Percentiles rank a stretch among this genome's conserved stretches.
Evolutionary conservation across 108 stramenopile species (phyloP).

Genomic region (Cylindrotheca fusiformis): DNA sequence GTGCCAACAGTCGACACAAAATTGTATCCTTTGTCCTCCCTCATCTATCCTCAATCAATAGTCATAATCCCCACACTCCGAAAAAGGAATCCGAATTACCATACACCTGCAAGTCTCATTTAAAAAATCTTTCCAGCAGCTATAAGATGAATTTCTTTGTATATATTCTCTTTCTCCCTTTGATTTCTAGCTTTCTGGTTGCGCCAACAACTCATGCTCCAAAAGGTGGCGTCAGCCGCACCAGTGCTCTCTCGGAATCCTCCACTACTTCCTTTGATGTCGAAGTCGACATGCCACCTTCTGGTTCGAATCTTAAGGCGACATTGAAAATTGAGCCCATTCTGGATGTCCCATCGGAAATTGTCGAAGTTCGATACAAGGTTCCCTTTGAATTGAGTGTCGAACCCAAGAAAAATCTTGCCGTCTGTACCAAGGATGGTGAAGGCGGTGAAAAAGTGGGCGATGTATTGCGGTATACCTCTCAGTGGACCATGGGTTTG

Average conservation of each 20-base stretch:
- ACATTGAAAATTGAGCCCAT: conserved; percentile 57
- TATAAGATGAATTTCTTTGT: not conserved
- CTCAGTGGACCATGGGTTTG: conserved; percentile 78
- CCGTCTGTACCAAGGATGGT: conserved; percentile 71
- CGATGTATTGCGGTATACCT: conserved; percentile 71
- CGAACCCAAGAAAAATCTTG: conserved; percentile 57
- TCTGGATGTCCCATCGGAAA: conserved; percentile 56
- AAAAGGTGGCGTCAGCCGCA: too few species aligned
- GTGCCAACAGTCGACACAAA: too few species aligned
- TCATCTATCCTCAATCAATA: too few species aligned
- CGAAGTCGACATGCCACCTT: conserved; percentile 53
- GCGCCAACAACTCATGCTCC: too few species aligned
- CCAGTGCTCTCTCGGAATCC: too few species aligned
- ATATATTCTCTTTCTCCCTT: not conserved
- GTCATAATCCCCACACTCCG: too few species aligned
- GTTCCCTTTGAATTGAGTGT: conserved; percentile 81
- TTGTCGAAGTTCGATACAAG: conserved; percentile 68
- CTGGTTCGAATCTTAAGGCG: conserved; percentile 43
- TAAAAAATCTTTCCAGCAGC: too few species aligned
- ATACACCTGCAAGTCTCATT: too few species aligned
- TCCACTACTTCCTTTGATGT: too few species aligned
- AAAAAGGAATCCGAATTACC: too few species aligned
- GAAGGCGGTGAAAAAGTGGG: conserved; percentile 66
- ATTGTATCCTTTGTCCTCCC: too few species aligned
- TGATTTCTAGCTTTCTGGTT: too few species aligned